A percentile compares a stretch with the other conserved stretches of the same genome.
These are phyloP conservation scores for Trichoderma sp. DNA, from an alignment of 2,329 filamentous ascomycete species.

Conservation along the genomic window DNA sequence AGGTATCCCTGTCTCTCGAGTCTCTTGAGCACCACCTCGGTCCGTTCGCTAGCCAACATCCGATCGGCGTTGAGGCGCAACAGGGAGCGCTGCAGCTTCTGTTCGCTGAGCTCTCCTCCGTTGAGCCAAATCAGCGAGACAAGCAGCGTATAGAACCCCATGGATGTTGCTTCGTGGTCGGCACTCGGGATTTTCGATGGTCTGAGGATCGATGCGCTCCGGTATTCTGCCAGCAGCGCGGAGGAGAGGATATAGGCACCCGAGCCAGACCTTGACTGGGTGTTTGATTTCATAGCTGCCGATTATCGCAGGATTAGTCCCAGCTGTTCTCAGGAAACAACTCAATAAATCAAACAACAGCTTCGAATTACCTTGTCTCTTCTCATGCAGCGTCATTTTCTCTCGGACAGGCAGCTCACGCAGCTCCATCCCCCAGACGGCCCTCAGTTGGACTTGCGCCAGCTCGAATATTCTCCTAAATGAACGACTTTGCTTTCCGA, in stretches of 20 bases:
- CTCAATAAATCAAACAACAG: not conserved
- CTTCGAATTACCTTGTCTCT: slow-evolving; percentile 62
- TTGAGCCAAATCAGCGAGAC: slow-evolving; percentile 75
- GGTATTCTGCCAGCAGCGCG: slow-evolving; percentile 68
- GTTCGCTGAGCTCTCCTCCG: slow-evolving; percentile 72
- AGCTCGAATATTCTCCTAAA: slow-evolving; percentile 77
- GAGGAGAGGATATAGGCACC: slow-evolving; percentile 78
- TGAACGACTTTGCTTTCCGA: slow-evolving; percentile 67
- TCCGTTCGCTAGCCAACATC: slow-evolving; percentile 73
- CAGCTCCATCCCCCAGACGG: slow-evolving; percentile 90
- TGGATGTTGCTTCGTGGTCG: slow-evolving; percentile 75
- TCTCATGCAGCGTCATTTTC: slow-evolving; percentile 76
- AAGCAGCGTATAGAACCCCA: slow-evolving; percentile 77
- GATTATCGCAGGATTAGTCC: not conserved
- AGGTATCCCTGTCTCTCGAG: slow-evolving; percentile 85
- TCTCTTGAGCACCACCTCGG: slow-evolving; percentile 70
- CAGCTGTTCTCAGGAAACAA: not conserved
- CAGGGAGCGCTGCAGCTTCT: slow-evolving; percentile 76
- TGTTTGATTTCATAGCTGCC: slow-evolving; percentile 47
- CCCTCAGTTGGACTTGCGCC: slow-evolving; percentile 71
- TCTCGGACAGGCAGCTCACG: slow-evolving; percentile 79
- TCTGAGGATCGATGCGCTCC: slow-evolving; percentile 64
- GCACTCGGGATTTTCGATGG: slow-evolving; percentile 67
- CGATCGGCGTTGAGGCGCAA: slow-evolving; percentile 72
- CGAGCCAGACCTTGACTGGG: slow-evolving; percentile 57